phyloP scores from a whole-genome alignment of 306 rosid species.

The Dryas octopetala region DNA sequence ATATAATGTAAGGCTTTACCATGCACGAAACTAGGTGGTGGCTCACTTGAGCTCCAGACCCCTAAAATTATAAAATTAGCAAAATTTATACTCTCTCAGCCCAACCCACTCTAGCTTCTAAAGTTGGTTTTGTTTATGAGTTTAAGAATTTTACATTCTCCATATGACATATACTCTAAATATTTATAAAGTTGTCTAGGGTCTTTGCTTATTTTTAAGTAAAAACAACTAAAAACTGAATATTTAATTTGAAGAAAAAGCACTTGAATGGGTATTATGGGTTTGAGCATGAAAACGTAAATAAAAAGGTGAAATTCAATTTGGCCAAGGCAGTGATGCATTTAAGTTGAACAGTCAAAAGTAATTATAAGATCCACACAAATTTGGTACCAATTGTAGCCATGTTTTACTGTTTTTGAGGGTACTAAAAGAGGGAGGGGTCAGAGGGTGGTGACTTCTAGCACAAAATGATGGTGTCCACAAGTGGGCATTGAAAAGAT shows the following conservation, averaged over 20 bases:
- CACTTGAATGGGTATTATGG: neutral
- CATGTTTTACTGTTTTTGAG: conserved; percentile 1
- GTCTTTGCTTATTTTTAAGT: no score
- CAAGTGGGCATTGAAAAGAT: conserved; percentile 68
- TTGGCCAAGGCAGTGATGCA: neutral
- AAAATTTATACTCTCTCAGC: no score
- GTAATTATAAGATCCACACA: conserved; percentile 35
- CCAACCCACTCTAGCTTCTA: no score
- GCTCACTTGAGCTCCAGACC: no score
- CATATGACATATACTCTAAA: no score
- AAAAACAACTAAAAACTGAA: no score
- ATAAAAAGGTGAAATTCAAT: neutral
- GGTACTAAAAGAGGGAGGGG: conserved; percentile 38
- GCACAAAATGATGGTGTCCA: conserved; percentile 66
- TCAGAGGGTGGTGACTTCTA: conserved; percentile 45
- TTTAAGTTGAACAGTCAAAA: conserved; percentile 10
- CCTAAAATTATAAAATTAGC: no score
- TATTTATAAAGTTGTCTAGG: no score
- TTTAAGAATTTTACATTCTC: no score
- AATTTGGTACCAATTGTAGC: conserved; percentile 21
- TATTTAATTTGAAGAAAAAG: neutral
- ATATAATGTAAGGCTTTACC: no score
- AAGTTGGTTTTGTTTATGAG: no score
- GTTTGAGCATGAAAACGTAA: neutral
- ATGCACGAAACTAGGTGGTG: no score